Evolutionary conservation across 345 rosid genomes (phyloP), one percentile per base, ranked within the genome.

Genomic region (Cardamine resedifolia): DNA sequence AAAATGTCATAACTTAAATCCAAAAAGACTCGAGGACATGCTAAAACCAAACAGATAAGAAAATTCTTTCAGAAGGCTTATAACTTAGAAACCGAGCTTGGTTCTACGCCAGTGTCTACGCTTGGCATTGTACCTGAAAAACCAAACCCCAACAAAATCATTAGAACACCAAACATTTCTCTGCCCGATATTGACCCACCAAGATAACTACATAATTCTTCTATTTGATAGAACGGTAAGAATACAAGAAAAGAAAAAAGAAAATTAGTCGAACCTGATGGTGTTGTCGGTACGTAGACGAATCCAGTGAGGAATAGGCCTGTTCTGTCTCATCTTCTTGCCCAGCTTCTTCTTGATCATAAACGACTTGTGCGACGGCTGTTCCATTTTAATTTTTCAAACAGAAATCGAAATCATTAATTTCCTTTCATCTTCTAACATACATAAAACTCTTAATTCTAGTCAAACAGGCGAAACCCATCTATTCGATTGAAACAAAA

Each of bases 291-390:
- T 87, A 41, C 88, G 71, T 68, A 85, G 81, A 61, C 89, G 88
- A 65, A 87, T 83, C 92, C 92, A 87, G 78, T 84, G 82, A 80
- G 92, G 92, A 51, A 87, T 85, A 18, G 92, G 92, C 84, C 88
- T 76, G 69, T 87, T 87, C 77, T 87, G 92, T 55, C 92, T 82
- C 92, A 85, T 85, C 85, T 87, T 87, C 85, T 87, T 87, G 15
- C 73, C 92, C 28, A 87, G 81, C 77, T 85, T 87, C 82, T 87
- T 87, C 87, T 87, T 87, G 28, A 78, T 90, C 82, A 23, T 85
- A 63, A 89, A 93, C 16, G 91, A 73, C 88, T 93, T 93, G 87
- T 93, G 98, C 12, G 98, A 87, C 84, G 98, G 98, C 98, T 91
- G 78, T 56, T 56, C 30, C 76, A 15, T 41, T 66, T 50, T 66